Base-by-base conservation (phyloP, 345 rosid species). In the Turritis glabra region DNA sequence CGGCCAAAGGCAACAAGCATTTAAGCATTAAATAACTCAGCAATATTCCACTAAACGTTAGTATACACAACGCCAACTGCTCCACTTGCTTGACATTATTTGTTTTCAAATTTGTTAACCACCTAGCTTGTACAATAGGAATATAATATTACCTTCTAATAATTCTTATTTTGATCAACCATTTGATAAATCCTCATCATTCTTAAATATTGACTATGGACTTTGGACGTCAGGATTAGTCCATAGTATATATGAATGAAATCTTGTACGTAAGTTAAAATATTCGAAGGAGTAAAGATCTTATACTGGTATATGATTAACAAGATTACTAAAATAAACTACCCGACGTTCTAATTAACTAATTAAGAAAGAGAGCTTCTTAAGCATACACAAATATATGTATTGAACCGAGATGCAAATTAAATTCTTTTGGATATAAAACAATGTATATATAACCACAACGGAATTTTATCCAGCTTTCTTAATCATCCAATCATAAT, bases 1-100 rank as follows among this genome's bases (percentile, higher is more conserved):
- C 80, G 76, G 80, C 80, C 75, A 55, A 61, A 27, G 57, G 75
- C 51, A 33, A 75, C 15, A 27, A 29, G 63, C 25, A 63, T 52
- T 27, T 48, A 57, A 50, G 4, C 26, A 17, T 46, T 44, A 44
- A 1, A n/a, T 44, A 44, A 44, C 8, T 44, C 7, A 44, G 10
- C 51, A 46, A 5, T 41, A n/a, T 43, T 43, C 10, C 21, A 57
- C 12, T 56, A 40, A 51, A 68, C 40, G 59, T 40, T 40, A 38
- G 22, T 57, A 15, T 27, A 57, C 17, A 57, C 17, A 57, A 58
- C 59, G 37, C 71, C 17, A 37, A 30, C 79, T 64, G 43, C 76
- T 77, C 76, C 80, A 63, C 67, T 63, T 69, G 71, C 46, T 47
- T 43, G 5, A 15, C 27, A 27, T 9, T 40, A 4, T 27, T 37